Percentiles rank a stretch among this genome's conserved stretches.
These are phyloP conservation scores for Zoysia japonica DNA, from an alignment of 176 grass and related monocot species.

Conservation along the genomic window DNA sequence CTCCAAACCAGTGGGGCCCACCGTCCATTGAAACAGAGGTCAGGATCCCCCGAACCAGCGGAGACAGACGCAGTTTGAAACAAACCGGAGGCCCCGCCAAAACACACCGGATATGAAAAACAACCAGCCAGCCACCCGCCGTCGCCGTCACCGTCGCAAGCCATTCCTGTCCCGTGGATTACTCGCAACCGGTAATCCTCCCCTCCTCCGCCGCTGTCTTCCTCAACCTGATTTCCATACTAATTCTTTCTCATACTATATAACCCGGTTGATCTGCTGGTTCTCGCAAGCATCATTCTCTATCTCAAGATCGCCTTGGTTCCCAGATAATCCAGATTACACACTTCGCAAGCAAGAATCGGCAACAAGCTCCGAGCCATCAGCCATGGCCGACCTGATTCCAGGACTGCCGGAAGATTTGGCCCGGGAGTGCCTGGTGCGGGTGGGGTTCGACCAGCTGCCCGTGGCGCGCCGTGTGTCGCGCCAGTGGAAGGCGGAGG, in stretches of 20 bases:
- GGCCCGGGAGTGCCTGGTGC: conserved; percentile 72
- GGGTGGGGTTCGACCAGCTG: conserved; percentile 58
- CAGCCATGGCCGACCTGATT: conserved; percentile 55
- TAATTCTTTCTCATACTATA: background rate
- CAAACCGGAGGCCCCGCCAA: background rate
- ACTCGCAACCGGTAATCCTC: background rate
- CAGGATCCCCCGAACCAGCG: background rate
- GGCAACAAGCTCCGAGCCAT: background rate
- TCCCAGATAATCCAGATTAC: background rate
- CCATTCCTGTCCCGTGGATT: conserved; percentile 8
- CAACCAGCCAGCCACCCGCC: background rate
- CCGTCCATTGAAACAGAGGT: too few species aligned
- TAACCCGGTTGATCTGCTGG: background rate
- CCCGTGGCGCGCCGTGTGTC: conserved; percentile 50
- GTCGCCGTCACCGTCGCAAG: background rate
- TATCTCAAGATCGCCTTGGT: background rate
- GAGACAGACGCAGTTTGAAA: background rate
- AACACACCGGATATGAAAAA: background rate
- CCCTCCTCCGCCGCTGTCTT: background rate
- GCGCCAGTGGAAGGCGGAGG: conserved; percentile 63
- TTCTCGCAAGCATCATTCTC: background rate
- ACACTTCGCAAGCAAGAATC: background rate
- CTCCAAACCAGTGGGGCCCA: background rate
- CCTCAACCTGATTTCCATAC: background rate
- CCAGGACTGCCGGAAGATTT: conserved; percentile 76